Percentiles rank a stretch among this genome's conserved stretches.
phyloP scores from a whole-genome alignment of 1,284 basidiomycete species.

The Puccinia novopanici region DNA sequence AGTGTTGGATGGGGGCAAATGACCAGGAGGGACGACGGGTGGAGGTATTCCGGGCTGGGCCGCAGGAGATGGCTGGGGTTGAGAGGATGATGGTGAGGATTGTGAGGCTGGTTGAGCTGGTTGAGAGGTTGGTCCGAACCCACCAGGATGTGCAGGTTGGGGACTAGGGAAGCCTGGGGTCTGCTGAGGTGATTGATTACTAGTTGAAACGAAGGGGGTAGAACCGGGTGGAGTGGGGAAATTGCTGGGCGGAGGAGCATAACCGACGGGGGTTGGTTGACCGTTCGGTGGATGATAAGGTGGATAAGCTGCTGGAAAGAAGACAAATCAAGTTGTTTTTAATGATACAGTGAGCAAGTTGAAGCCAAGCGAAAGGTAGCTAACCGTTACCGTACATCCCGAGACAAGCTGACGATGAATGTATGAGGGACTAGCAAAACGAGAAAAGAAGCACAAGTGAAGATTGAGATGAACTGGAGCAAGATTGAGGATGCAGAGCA shows the following conservation, averaged over 20 bases:
- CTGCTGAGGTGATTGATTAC: constrained; percentile 26
- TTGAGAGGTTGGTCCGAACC: constrained; percentile 12
- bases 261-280: constrained; percentile 33
- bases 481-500: no score
- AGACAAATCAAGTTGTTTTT: background rate
- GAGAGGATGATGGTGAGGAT: constrained; percentile 24
- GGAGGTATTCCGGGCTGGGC: constrained; percentile 7
- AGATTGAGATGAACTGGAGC: background rate
- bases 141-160: constrained; percentile 10
- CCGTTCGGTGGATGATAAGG: constrained; percentile 31
- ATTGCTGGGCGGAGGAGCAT: background rate
- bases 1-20: constrained; percentile 29
- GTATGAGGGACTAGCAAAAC: background rate
- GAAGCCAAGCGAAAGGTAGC: background rate
- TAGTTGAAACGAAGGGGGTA: constrained; percentile 23
- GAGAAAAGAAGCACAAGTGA: background rate
- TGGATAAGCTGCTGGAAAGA: constrained; percentile 31
- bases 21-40: constrained; percentile 3
- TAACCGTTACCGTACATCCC: constrained; percentile 19
- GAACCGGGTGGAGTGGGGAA: constrained; percentile 25
- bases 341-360: background rate
- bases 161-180: constrained; percentile 2
- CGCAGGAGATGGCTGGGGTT: background rate
- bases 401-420: background rate
- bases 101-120: constrained; percentile 2